Evolutionary conservation across 2,329 filamentous ascomycete species (phyloP).

Genomic region (Neonectria faginata): DNA sequence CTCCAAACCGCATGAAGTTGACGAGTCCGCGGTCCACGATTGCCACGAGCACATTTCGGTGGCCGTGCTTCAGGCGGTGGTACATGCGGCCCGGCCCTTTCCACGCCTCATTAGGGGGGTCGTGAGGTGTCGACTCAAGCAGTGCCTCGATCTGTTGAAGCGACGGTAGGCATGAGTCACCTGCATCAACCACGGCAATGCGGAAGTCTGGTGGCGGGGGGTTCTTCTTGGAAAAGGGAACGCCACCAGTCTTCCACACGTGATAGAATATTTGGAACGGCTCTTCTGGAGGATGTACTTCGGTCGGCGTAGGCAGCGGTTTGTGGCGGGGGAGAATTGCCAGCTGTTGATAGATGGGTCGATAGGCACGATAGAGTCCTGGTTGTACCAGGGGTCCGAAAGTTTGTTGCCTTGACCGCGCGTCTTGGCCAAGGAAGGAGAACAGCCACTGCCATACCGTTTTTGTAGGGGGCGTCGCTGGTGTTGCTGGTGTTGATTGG

Average conservation of each 20-base stretch:
- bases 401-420: slow-evolving; percentile 46
- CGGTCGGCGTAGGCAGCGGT: slow-evolving; percentile 53
- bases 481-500: slow-evolving; percentile 33
- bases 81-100: slow-evolving; percentile 69
- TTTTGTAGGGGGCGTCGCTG: slow-evolving; percentile 35
- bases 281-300: slow-evolving; percentile 49
- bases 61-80: slow-evolving; percentile 83
- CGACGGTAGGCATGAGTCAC: slow-evolving; percentile 77
- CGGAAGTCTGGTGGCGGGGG: slow-evolving; percentile 86
- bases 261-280: slow-evolving; percentile 83
- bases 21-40: slow-evolving; percentile 91
- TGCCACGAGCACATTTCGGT: slow-evolving; percentile 85
- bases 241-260: slow-evolving; percentile 77
- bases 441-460: slow-evolving; percentile 66
- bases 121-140: slow-evolving; percentile 78
- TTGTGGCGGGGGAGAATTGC: slow-evolving; percentile 79
- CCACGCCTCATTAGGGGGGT: slow-evolving; percentile 62
- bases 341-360: slow-evolving; percentile 80
- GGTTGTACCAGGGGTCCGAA: slow-evolving; percentile 71
- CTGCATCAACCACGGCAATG: slow-evolving; percentile 83
- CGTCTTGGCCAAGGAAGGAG: slow-evolving; percentile 55
- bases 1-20: slow-evolving; percentile 85
- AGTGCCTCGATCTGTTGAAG: slow-evolving; percentile 77
- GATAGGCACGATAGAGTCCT: slow-evolving; percentile 74
- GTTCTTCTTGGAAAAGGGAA: slow-evolving; percentile 80